Evolutionary conservation across 2,329 filamentous ascomycete species (phyloP), one percentile per base, ranked within the genome.

Genomic region (Arthrobotrys megalospora): DNA sequence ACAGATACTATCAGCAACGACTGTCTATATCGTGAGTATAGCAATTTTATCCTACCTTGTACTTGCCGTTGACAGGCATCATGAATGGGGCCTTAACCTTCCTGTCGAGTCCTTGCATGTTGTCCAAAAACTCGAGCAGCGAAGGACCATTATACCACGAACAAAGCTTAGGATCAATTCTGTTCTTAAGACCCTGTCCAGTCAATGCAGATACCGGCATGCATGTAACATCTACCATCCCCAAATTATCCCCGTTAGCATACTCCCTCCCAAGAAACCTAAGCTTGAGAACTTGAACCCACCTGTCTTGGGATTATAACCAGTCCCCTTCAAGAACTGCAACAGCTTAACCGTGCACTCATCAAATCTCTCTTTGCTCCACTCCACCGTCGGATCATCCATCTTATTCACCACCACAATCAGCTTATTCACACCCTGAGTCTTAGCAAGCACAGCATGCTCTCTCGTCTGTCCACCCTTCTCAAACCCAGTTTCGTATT

Each of bases 401-500:
- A 99, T 99, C 88, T 99, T 99, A 90, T 99, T 99, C 84, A 97
- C 94, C 66, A 89, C 96, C 34, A 99, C 91, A 53, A 98, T 88
- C 70, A 99, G 89, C 86, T 97, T 97, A 88, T 97, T 97, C 77
- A 99, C 96, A 85, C 96, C 96, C 84, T 97, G 95, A 0, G 96
- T 99, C 87, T 98, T 97, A 81, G 96, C 96, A 83, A 99, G 88
- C 88, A 99, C 93, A 71, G 96, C 96, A 85, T 98, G 95, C 89
- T 99, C 96, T 84, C 96, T 90, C 67, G 96, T 99, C 85, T 99
- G 96, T 43, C 96, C 95, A 80, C 96, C 96, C 87, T 92, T 92
- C 82, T 99, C 96, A 84, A 99, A 99, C 62, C 96, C 96, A 38
- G 96, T 98, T 86, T 99, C 96, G 85, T 98, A 99, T 86, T 99